Conservation (phyloP, 768 basidiomycete genomes). For the Gautieria morchelliformis region DNA sequence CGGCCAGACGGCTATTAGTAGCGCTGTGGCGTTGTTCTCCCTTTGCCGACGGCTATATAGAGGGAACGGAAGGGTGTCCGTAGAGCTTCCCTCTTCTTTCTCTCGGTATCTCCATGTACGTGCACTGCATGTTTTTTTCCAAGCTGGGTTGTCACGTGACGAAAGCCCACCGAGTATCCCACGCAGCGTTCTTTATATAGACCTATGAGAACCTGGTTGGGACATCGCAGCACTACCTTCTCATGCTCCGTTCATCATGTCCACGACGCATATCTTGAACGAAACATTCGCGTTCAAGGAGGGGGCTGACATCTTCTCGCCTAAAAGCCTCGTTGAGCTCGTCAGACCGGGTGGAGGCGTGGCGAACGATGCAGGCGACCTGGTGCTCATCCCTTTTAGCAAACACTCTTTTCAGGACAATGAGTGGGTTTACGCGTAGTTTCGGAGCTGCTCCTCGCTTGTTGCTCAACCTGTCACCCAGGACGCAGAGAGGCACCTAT, state of each 20-base stretch:
- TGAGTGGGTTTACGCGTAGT: slow-evolving; percentile 38
- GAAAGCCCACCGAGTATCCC: too few species aligned
- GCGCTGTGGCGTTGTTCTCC: too few species aligned
- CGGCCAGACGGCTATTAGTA: too few species aligned
- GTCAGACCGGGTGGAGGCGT: slow-evolving; percentile 56
- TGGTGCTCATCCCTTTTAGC: slow-evolving; percentile 56
- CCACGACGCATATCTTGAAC: not conserved
- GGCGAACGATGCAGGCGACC: slow-evolving; percentile 59
- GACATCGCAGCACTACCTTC: slow-evolving; percentile 2
- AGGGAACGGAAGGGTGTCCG: too few species aligned
- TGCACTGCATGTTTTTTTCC: too few species aligned
- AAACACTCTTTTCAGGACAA: slow-evolving; percentile 66
- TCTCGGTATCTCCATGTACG: too few species aligned
- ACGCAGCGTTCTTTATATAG: too few species aligned
- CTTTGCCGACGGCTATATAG: too few species aligned
- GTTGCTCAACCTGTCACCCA: slow-evolving; percentile 18
- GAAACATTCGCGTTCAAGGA: slow-evolving; percentile 49
- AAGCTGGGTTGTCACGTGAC: too few species aligned
- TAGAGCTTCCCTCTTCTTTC: too few species aligned
- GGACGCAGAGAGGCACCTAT: slow-evolving; percentile 62
- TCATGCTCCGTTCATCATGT: not conserved
- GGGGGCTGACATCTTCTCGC: slow-evolving; percentile 53
- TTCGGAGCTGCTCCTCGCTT: not conserved
- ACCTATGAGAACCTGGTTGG: too few species aligned
- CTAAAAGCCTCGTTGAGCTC: slow-evolving; percentile 60